Percentiles rank a stretch among this genome's conserved stretches.
phyloP scores from a whole-genome alignment of 768 basidiomycete genomes.

The Podaxis pistillaris region DNA sequence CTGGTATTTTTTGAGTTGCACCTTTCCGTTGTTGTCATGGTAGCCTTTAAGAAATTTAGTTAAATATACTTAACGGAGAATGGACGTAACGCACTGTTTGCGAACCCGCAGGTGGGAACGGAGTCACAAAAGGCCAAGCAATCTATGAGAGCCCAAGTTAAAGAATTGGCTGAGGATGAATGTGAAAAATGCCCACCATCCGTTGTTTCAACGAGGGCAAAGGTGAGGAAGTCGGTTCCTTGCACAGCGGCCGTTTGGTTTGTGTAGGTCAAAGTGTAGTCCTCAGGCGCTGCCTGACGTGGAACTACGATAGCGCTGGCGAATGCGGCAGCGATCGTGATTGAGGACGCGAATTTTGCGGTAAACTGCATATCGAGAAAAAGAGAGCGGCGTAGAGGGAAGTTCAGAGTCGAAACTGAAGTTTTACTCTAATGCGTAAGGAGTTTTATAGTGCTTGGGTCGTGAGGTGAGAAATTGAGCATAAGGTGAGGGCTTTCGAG shows the following conservation, averaged over 20 bases:
- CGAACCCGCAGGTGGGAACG: conserved; percentile 38
- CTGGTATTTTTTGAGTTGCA: background rate
- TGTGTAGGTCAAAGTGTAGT: conserved; percentile 37
- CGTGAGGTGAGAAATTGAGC: conserved; percentile 3
- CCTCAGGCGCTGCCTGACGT: conserved; percentile 20
- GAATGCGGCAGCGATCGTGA: conserved; percentile 7
- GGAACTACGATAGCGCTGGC: conserved; percentile 11
- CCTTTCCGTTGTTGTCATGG: conserved; percentile 48
- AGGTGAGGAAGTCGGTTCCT: conserved; percentile 40
- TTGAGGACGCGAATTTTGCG: background rate
- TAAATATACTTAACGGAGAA: background rate
- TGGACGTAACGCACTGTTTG: conserved; percentile 34
- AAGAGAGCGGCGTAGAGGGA: background rate
- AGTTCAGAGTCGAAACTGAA: conserved; percentile 2
- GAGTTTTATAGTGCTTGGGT: background rate
- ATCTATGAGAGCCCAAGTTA: conserved; percentile 23
- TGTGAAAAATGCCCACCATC: conserved; percentile 27
- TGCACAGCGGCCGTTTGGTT: conserved; percentile 42
- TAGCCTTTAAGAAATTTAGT: conserved; percentile 28
- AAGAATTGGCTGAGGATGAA: background rate
- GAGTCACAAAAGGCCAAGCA: conserved; percentile 45
- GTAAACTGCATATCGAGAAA: conserved; percentile 3
- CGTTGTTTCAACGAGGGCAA: conserved; percentile 42
- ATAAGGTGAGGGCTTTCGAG: background rate
- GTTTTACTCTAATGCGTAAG: background rate